Evolutionary conservation across 78 protist genomes (phyloP).

Genomic region (Goniomonas avonlea): DNA sequence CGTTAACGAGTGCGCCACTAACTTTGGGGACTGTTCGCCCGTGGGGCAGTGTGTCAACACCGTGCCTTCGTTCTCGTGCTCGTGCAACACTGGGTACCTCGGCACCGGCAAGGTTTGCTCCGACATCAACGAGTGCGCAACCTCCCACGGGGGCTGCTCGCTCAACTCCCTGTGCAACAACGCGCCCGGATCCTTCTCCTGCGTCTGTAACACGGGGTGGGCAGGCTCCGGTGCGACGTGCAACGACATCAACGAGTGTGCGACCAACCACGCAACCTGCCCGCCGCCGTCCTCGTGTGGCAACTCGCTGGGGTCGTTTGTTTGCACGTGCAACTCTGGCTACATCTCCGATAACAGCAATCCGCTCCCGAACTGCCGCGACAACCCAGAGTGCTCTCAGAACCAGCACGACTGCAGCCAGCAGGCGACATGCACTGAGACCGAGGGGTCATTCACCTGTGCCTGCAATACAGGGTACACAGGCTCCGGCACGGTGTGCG

Average conservation of each 20-base stretch:
- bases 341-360: too few relatives aligned
- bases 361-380: too few relatives aligned
- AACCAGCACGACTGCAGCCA: too few relatives aligned
- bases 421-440: background rate
- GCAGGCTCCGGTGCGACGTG: background rate
- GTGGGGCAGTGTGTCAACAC: background rate
- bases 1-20: background rate
- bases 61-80: constrained; percentile 1
- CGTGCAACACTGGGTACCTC: background rate
- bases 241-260: background rate
- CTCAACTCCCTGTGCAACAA: background rate
- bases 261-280: too few relatives aligned
- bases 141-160: background rate
- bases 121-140: background rate
- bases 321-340: too few relatives aligned
- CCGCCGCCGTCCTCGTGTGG: too few relatives aligned
- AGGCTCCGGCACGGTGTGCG: background rate
- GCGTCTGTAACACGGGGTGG: background rate
- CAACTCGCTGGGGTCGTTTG: too few relatives aligned
- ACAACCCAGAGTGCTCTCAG: too few relatives aligned
- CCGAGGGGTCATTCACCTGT: constrained; percentile 5
- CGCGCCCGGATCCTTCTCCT: constrained; percentile 1
- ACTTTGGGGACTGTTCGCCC: background rate
- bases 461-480: background rate
- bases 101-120: background rate